Conservation (phyloP, 768 basidiomycete genomes). For the Leccinum barrowsii region DNA sequence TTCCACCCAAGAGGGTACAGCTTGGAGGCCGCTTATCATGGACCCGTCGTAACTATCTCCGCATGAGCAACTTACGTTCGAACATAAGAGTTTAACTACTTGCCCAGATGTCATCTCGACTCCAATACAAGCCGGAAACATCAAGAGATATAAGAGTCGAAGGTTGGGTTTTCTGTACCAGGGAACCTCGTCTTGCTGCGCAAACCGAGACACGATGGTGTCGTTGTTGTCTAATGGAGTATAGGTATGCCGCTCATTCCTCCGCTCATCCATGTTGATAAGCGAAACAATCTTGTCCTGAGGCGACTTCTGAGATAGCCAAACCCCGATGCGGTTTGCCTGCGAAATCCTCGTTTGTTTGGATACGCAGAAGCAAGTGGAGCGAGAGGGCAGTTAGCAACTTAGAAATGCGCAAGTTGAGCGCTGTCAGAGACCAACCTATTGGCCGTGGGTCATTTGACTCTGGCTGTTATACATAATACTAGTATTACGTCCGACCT, state of each 20-base stretch:
- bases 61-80: conserved; percentile 18
- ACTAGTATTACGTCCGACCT: no score
- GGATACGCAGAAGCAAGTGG: background rate
- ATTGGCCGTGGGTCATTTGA: background rate
- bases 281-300: background rate
- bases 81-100: background rate
- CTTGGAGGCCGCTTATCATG: background rate
- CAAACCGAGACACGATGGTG: background rate
- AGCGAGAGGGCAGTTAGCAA: background rate
- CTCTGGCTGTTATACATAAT: background rate
- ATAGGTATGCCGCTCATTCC: background rate
- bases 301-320: background rate
- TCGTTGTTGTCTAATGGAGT: background rate
- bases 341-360: background rate
- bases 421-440: no score
- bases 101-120: background rate
- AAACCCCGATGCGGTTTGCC: background rate
- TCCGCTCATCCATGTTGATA: background rate
- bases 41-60: background rate
- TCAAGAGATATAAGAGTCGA: background rate
- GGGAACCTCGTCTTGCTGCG: background rate
- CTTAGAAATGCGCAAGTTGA: background rate
- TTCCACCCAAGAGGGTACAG: background rate
- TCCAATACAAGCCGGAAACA: background rate
- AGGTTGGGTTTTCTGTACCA: conserved; percentile 57